These are phyloP conservation scores for Pelargonium cotyledonis DNA, from an alignment of 441 rosid genomes.

Conservation along the genomic window DNA sequence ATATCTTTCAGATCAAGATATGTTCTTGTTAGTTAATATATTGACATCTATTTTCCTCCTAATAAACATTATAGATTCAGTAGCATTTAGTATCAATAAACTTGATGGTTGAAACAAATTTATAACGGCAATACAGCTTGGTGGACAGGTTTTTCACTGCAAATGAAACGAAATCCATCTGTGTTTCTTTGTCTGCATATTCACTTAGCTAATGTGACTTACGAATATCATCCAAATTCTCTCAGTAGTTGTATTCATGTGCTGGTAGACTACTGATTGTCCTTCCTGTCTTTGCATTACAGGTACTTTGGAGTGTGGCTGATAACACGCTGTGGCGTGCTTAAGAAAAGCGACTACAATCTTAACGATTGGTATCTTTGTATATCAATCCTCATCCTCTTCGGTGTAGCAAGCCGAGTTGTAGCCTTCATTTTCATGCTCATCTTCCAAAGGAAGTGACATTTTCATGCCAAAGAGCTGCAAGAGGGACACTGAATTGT, in stretches of 20 bases:
- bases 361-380: conserved; percentile 61
- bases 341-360: conserved; percentile 47
- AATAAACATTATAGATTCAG: too few species aligned
- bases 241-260: too few species aligned
- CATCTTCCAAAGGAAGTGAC: conserved; percentile 45
- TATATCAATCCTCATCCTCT: conserved; percentile 44
- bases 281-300: conserved; percentile 4
- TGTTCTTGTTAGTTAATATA: neutral
- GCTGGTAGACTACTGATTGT: neutral
- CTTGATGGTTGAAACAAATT: too few species aligned
- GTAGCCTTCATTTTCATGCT: conserved; percentile 62
- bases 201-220: too few species aligned
- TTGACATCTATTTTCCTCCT: too few species aligned
- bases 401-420: conserved; percentile 44
- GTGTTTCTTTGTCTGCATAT: too few species aligned
- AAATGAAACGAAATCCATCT: too few species aligned
- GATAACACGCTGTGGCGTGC: conserved; percentile 73
- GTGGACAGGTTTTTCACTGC: too few species aligned
- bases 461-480: neutral
- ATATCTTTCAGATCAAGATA: neutral
- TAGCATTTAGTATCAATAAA: too few species aligned
- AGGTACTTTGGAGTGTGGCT: conserved; percentile 93
- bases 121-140: too few species aligned
- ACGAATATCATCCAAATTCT: too few species aligned
- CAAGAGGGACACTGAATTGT: neutral